Conservation (phyloP, 2,329 filamentous ascomycete genomes). For the Paecilomyces sp. region DNA sequence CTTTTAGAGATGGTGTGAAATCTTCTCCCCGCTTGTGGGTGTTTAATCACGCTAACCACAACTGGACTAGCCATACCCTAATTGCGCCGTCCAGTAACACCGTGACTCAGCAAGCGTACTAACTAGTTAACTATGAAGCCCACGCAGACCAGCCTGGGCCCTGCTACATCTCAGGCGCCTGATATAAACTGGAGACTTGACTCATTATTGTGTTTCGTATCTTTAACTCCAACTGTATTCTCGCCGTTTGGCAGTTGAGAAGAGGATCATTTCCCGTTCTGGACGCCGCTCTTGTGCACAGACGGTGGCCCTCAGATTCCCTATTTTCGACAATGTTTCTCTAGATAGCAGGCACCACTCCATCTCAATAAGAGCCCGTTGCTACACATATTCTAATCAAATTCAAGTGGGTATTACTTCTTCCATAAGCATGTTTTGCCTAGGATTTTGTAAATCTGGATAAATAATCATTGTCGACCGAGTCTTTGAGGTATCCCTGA, state of each 20-base stretch:
- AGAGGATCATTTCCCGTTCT: neutral
- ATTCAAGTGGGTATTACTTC: too few species aligned
- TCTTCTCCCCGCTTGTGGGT: slow-evolving; percentile 35
- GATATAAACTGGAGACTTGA: neutral
- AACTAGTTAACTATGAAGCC: neutral
- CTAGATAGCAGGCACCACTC: neutral
- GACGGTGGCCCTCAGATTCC: neutral
- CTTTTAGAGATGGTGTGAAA: slow-evolving; percentile 15
- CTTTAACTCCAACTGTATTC: neutral
- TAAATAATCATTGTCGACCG: too few species aligned
- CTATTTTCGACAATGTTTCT: neutral
- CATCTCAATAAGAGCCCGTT: neutral
- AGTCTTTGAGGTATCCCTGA: too few species aligned
- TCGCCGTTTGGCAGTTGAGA: neutral
- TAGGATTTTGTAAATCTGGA: too few species aligned
- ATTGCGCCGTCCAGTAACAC: neutral
- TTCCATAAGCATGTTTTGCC: too few species aligned
- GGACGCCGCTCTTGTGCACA: neutral
- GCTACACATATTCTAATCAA: neutral
- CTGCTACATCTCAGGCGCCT: neutral
- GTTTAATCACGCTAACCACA: slow-evolving; percentile 4
- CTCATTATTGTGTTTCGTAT: neutral
- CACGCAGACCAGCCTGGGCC: neutral
- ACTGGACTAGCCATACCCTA: slow-evolving; percentile 17
- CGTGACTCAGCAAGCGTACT: neutral